phyloP scores from a whole-genome alignment of 805 yeast genomes.

The Saturnispora saitoi region DNA sequence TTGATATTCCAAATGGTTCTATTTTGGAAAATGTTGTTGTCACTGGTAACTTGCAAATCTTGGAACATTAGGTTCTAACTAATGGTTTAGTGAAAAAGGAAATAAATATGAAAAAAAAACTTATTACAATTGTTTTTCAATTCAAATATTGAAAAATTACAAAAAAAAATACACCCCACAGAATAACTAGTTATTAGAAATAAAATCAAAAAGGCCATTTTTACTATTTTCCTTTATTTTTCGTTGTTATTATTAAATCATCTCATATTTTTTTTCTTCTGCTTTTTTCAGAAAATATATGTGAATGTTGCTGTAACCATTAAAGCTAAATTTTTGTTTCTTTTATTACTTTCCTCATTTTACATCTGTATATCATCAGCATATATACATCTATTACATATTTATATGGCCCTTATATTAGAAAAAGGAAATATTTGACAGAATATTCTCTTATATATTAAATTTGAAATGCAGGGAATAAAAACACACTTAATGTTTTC shows the following conservation, averaged over 20 bases:
- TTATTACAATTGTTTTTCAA: too few relatives aligned
- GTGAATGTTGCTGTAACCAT: too few relatives aligned
- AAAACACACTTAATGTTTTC: slow-evolving; percentile 4
- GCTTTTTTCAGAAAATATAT: too few relatives aligned
- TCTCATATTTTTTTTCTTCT: too few relatives aligned
- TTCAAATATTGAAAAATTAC: too few relatives aligned
- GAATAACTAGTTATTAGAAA: too few relatives aligned
- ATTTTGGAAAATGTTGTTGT: slow-evolving; percentile 92
- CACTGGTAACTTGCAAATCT: slow-evolving; percentile 90
- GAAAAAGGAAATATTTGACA: too few relatives aligned
- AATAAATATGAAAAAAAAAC: too few relatives aligned
- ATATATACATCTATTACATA: background rate
- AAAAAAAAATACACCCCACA: too few relatives aligned
- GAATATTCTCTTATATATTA: background rate
- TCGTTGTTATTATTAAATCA: background rate
- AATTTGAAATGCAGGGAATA: too few relatives aligned
- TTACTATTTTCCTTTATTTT: background rate
- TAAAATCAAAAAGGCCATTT: too few relatives aligned
- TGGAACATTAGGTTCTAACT: slow-evolving; percentile 55
- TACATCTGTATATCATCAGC: background rate
- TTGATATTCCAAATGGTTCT: slow-evolving; percentile 95
- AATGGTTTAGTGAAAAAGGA: background rate
- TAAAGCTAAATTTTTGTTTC: too few relatives aligned
- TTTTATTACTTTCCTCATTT: background rate
- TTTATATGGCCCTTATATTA: background rate